These are phyloP conservation scores for Tolypocladium paradoxum DNA, from an alignment of 2,329 filamentous ascomycete species.

Conservation along the genomic window DNA sequence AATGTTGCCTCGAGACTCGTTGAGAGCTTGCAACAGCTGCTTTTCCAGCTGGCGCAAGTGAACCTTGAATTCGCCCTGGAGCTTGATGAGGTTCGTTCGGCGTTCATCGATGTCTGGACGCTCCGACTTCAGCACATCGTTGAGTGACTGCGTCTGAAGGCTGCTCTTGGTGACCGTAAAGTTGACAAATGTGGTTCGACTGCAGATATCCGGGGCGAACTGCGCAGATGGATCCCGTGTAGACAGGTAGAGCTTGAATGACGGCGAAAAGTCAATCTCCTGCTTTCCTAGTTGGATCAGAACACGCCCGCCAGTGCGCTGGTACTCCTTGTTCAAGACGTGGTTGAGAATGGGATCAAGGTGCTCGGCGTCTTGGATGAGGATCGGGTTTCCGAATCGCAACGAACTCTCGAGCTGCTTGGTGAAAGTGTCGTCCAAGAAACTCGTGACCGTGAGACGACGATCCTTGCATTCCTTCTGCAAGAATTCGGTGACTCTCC, in stretches of 20 bases:
- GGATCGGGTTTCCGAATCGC: conserved; percentile 94
- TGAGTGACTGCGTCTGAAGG: conserved; percentile 93
- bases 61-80: conserved; percentile 98
- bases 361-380: conserved; percentile 97
- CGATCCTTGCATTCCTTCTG: conserved; percentile 91
- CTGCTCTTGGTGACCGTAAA: conserved; percentile 99
- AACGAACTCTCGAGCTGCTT: conserved; percentile 96
- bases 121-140: conserved; percentile 95
- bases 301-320: conserved; percentile 94
- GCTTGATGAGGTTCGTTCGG: conserved; percentile 92
- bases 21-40: conserved; percentile 83
- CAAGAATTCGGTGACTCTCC: conserved; percentile 86
- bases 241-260: conserved; percentile 90
- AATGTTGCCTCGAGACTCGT: conserved; percentile 95
- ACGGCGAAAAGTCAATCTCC: conserved; percentile 96
- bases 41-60: conserved; percentile 94
- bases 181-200: conserved; percentile 97
- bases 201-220: conserved; percentile 95
- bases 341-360: conserved; percentile 96
- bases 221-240: conserved; percentile 92
- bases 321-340: conserved; percentile 98
- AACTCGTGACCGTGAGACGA: conserved; percentile 91
- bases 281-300: conserved; percentile 97
- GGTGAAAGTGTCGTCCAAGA: conserved; percentile 94
- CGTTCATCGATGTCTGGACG: conserved; percentile 94